Base-by-base conservation (phyloP, 495 filamentous ascomycete genomes). In the Stereocaulon alpinum region DNA sequence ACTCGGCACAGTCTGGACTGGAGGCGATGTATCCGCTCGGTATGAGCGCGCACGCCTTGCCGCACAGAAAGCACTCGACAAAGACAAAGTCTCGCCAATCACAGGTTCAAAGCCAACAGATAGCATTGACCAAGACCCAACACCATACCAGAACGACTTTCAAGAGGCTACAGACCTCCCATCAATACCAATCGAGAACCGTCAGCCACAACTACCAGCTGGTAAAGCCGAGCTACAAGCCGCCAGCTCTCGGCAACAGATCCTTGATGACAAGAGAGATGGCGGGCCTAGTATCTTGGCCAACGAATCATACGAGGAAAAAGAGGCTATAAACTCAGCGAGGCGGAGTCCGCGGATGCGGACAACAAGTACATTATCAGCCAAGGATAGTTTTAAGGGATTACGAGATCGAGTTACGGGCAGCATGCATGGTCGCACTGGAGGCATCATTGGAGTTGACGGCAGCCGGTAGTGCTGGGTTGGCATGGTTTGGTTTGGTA, bases 1-100 rank as follows among this genome's bases (percentile, higher is more conserved):
- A 48, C 74, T 90, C 12, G 85, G 84, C 34, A 93, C 88, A 32
- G 80, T 79, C 68, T 93, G 85, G 85, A 78, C 75, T 42, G 87
- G 87, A 17, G 85, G 79, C 30, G 77, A 80, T 62, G 74, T 77
- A 2, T 71, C 71, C 40, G 71, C 70, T 40, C 68, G 74, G 20
- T 80, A 80, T 53, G 77, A 76, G 63, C 67, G 71, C 10, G 55
- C 65, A 6, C 59, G 63, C 40, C 63, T 70, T 12, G 67, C 68
- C 10, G 71, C 71, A 18, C 65, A 73, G 45, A 65, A 66, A 55
- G 66, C 67, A 41, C 52, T 65, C 3, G 67, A 70, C 4, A 60
- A 56, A 6, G 69, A 68, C 15, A 62, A 65, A 0, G 41, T 43
- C 3, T 59, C 40, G 15, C 47, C 45, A 11, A 59, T 67, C 22